phyloP scores from a whole-genome alignment of 1,284 basidiomycete species.

The Puccinia horiana region DNA sequence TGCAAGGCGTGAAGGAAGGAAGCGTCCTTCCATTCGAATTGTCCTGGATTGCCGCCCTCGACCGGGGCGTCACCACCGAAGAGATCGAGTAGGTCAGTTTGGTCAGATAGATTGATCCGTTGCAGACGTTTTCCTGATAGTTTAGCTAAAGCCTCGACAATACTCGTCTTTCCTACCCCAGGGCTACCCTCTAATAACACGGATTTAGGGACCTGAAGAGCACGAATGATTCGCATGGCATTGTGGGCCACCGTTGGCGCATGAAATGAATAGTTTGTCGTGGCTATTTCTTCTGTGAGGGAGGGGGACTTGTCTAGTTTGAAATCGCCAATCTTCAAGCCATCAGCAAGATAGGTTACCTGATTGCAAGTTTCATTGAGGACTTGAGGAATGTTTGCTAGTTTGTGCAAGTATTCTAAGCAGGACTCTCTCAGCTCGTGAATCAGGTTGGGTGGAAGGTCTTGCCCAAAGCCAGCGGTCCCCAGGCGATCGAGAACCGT shows the following conservation, averaged over 20 bases:
- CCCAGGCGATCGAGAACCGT: constrained; percentile 60
- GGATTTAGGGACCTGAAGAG: constrained; percentile 85
- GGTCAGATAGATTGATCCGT: constrained; percentile 98
- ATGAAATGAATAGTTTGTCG: constrained; percentile 70
- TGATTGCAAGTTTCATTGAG: not conserved
- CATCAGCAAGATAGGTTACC: not conserved
- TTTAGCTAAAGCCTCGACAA: constrained; percentile 83
- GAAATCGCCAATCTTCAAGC: constrained; percentile 41
- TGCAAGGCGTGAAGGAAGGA: constrained; percentile 92
- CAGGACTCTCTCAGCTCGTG: constrained; percentile 20
- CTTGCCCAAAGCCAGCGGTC: constrained; percentile 52
- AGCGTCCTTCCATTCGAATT: constrained; percentile 96
- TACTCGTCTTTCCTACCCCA: constrained; percentile 97
- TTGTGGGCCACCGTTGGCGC: constrained; percentile 89
- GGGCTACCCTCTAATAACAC: constrained; percentile 96
- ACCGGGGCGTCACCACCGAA: constrained; percentile 96
- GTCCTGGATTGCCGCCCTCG: constrained; percentile 84
- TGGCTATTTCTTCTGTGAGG: not conserved
- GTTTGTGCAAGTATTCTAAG: constrained; percentile 14
- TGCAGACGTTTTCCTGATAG: constrained; percentile 76
- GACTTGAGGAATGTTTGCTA: constrained; percentile 12
- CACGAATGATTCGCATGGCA: constrained; percentile 83
- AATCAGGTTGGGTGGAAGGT: constrained; percentile 28
- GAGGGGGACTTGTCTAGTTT: not conserved
- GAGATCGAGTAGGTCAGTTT: constrained; percentile 93